phyloP scores from a whole-genome alignment of 495 filamentous ascomycete genomes.

The Aspergillus egyptiacus region DNA sequence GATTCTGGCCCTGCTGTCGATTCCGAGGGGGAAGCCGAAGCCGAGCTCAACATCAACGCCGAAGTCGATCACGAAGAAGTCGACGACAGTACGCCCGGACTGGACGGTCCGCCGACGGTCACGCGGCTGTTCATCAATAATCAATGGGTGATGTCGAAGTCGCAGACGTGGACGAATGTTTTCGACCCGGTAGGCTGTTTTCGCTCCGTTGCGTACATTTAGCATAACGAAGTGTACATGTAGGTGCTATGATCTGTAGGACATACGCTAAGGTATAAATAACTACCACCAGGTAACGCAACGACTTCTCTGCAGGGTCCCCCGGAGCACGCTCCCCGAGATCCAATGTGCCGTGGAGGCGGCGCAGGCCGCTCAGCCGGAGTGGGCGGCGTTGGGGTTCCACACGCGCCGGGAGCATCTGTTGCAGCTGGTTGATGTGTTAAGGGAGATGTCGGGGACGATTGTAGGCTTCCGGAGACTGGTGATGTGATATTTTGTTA shows the following conservation, averaged over 20 bases:
- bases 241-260: too few species aligned
- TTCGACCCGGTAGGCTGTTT: conserved; percentile 20
- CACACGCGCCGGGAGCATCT: conserved; percentile 21
- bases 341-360: conserved; percentile 24
- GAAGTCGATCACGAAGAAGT: background rate
- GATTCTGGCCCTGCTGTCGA: too few species aligned
- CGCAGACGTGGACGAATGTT: conserved; percentile 22
- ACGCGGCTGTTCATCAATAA: conserved; percentile 25
- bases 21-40: too few species aligned
- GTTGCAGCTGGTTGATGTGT: conserved; percentile 17
- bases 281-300: conserved; percentile 24
- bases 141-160: conserved; percentile 19
- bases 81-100: conserved; percentile 1
- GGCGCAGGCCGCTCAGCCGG: conserved; percentile 19
- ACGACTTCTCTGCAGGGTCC: conserved; percentile 20
- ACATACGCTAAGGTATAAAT: too few species aligned
- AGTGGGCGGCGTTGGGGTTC: conserved; percentile 19
- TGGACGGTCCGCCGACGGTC: too few species aligned
- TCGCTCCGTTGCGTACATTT: too few species aligned
- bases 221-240: too few species aligned
- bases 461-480: conserved; percentile 25
- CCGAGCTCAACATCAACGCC: background rate
- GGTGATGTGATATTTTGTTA: too few species aligned
- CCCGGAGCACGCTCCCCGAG: conserved; percentile 18
- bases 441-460: conserved; percentile 18